phyloP scores from a whole-genome alignment of 179 eudicot genomes.

The Silene coronaria region DNA sequence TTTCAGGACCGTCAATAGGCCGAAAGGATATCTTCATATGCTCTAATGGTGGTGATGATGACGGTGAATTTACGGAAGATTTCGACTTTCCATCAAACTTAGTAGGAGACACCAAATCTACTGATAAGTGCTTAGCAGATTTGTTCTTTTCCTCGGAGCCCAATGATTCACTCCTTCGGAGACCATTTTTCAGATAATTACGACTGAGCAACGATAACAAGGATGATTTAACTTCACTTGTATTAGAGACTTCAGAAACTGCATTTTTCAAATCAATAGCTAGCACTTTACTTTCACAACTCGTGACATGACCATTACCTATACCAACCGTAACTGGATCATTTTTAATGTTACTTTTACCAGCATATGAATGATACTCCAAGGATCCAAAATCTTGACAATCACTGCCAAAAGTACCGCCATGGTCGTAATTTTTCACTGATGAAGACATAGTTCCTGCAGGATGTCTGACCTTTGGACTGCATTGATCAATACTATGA shows the following conservation, averaged over 20 bases:
- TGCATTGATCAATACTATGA: constrained; percentile 23
- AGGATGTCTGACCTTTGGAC: constrained; percentile 21
- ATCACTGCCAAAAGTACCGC: constrained; percentile 11
- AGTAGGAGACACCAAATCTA: not conserved
- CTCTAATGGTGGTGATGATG: constrained; percentile 83
- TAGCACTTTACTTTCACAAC: too few relatives aligned
- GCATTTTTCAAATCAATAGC: not conserved
- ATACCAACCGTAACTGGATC: constrained; percentile 13
- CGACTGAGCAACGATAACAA: too few relatives aligned
- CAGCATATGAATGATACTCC: constrained; percentile 27
- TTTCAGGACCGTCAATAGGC: constrained; percentile 51
- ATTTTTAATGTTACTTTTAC: constrained; percentile 15
- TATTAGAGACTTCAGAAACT: too few relatives aligned
- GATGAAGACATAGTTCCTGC: constrained; percentile 21
- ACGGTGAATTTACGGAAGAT: constrained; percentile 48
- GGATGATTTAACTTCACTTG: too few relatives aligned
- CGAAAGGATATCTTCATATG: constrained; percentile 92
- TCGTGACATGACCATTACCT: too few relatives aligned
- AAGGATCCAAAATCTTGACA: constrained; percentile 28
- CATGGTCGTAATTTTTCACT: constrained; percentile 20
- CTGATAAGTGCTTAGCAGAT: not conserved
- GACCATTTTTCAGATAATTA: too few relatives aligned
- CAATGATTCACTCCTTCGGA: too few relatives aligned
- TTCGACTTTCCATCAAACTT: constrained; percentile 31
- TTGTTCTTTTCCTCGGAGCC: too few relatives aligned